These are phyloP conservation scores for Trametes meyenii DNA, from an alignment of 768 basidiomycete genomes.

Conservation along the genomic window DNA sequence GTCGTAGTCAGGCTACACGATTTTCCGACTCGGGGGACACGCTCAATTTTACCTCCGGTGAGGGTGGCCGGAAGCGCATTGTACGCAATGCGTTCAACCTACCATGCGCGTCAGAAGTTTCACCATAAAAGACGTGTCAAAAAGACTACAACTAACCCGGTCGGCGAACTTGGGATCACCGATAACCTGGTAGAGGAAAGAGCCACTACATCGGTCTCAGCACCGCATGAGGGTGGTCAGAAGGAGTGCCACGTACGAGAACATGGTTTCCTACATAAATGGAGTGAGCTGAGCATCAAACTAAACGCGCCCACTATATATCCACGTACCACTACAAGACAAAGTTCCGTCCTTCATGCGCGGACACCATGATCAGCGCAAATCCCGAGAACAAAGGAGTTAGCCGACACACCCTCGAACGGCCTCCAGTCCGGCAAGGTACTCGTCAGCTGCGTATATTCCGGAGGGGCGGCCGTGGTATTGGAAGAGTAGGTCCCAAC, in stretches of 20 bases:
- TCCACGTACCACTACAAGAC: conserved; percentile 51
- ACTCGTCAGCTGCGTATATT: conserved; percentile 59
- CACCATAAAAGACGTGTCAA: neutral
- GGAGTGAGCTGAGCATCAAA: neutral
- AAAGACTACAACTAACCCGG: conserved; percentile 37
- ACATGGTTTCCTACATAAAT: conserved; percentile 56
- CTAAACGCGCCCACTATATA: neutral
- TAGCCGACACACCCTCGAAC: conserved; percentile 46
- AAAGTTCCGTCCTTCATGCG: conserved; percentile 50
- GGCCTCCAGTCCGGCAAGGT: conserved; percentile 58
- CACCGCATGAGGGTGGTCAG: neutral
- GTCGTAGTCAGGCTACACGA: neutral
- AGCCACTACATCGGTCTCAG: conserved; percentile 41
- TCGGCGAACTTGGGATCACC: conserved; percentile 56
- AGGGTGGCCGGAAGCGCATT: conserved; percentile 53
- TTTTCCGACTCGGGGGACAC: neutral
- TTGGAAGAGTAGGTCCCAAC: conserved; percentile 59
- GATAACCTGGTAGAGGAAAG: conserved; percentile 57
- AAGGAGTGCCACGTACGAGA: conserved; percentile 44
- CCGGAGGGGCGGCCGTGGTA: conserved; percentile 61
- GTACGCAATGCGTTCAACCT: conserved; percentile 52
- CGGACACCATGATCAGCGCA: too few relatives aligned
- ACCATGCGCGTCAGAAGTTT: neutral
- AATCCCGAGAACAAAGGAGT: neutral
- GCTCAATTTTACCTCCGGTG: conserved; percentile 41